These are phyloP conservation scores for Euryodendron excelsum DNA, from an alignment of 148 eudicot species.

Conservation along the genomic window DNA sequence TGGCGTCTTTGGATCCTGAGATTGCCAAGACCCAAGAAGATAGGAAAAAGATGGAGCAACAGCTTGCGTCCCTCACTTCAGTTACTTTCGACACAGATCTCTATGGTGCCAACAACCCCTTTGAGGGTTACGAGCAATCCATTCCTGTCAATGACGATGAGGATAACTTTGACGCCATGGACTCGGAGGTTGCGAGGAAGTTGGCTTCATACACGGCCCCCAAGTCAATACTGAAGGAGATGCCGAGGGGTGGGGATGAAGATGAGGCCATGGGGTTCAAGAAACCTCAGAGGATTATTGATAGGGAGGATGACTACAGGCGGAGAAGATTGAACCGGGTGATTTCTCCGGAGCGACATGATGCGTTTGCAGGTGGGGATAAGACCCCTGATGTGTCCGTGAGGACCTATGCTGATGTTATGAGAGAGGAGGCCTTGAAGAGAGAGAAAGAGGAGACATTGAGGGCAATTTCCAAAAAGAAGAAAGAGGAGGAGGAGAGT, in stretches of 20 bases:
- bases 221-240: slow-evolving; percentile 65
- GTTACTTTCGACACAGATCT: slow-evolving; percentile 62
- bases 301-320: slow-evolving; percentile 78
- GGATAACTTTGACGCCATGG: slow-evolving; percentile 49
- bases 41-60: slow-evolving; percentile 77
- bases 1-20: slow-evolving; percentile 50
- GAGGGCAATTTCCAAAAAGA: slow-evolving; percentile 61
- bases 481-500: slow-evolving; percentile 71
- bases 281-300: slow-evolving; percentile 64
- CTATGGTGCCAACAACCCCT: slow-evolving; percentile 47
- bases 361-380: slow-evolving; percentile 79
- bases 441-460: slow-evolving; percentile 67
- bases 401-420: slow-evolving; percentile 82
- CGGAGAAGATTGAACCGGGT: slow-evolving; percentile 63
- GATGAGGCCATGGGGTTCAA: slow-evolving; percentile 57
- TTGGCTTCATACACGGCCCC: slow-evolving; percentile 86
- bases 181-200: slow-evolving; percentile 56
- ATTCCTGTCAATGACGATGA: slow-evolving; percentile 74
- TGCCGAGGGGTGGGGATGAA: slow-evolving; percentile 59
- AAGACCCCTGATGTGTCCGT: slow-evolving; percentile 76
- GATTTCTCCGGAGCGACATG: slow-evolving; percentile 76
- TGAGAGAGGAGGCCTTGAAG: slow-evolving; percentile 80
- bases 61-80: slow-evolving; percentile 59
- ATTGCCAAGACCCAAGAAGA: slow-evolving; percentile 71
- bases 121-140: slow-evolving; percentile 57